These are phyloP conservation scores for Aureobasidium sp. DNA, from an alignment of 2,329 filamentous ascomycete species.

Conservation along the genomic window DNA sequence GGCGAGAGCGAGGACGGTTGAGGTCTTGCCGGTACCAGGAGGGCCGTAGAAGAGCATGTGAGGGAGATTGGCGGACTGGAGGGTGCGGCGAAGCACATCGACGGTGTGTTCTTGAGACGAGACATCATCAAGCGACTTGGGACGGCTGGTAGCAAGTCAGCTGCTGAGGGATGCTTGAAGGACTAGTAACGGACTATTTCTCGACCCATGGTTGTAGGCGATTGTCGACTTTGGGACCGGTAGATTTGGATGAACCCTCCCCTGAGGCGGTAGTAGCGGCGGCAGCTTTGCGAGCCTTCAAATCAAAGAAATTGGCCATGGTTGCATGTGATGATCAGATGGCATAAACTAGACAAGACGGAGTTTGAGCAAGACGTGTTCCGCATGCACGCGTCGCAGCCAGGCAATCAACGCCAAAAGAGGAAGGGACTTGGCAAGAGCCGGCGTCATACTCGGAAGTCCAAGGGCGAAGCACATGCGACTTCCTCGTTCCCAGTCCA, in stretches of 20 bases:
- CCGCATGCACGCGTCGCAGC: background rate
- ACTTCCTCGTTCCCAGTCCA: background rate
- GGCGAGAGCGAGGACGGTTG: constrained; percentile 89
- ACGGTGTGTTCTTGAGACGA: constrained; percentile 97
- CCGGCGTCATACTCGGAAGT: background rate
- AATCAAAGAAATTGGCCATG: constrained; percentile 92
- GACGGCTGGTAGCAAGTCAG: constrained; percentile 54
- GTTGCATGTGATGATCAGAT: background rate
- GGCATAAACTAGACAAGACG: background rate
- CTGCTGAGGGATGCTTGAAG: background rate
- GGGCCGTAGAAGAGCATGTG: constrained; percentile 99
- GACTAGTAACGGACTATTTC: constrained; percentile 67
- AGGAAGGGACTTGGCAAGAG: background rate
- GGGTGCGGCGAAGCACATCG: constrained; percentile 79
- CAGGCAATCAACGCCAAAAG: background rate
- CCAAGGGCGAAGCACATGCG: background rate
- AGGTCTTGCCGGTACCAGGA: constrained; percentile 95
- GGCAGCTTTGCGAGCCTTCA: constrained; percentile 69
- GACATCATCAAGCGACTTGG: constrained; percentile 88
- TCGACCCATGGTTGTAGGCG: constrained; percentile 91
- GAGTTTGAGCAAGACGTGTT: background rate
- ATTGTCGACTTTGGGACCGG: constrained; percentile 53
- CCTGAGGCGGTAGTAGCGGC: constrained; percentile 60
- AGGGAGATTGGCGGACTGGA: constrained; percentile 94
- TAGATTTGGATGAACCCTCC: constrained; percentile 59